These are phyloP conservation scores for Wickerhamomyces queroliae DNA, from an alignment of 805 yeast species.

Conservation along the genomic window DNA sequence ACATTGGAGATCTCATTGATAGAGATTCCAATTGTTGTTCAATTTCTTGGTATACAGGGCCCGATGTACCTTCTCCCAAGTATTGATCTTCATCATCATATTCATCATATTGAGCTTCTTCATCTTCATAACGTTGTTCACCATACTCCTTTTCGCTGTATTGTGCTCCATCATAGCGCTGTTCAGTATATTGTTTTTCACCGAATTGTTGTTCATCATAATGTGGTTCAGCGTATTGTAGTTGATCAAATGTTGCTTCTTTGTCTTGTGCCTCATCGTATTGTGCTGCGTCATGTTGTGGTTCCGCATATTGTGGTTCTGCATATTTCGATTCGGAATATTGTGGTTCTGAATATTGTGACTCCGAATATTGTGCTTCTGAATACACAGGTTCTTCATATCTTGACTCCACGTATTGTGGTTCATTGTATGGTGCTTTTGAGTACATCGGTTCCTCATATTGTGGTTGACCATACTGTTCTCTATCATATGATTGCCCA, in stretches of 20 bases:
- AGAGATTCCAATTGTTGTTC: constrained; percentile 14
- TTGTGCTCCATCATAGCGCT: neutral
- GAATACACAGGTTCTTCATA: too few relatives aligned
- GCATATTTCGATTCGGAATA: neutral
- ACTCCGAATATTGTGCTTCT: too few relatives aligned
- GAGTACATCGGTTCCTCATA: too few relatives aligned
- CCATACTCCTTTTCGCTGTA: neutral
- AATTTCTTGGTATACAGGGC: constrained; percentile 13
- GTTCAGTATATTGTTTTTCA: neutral
- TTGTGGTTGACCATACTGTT: too few relatives aligned
- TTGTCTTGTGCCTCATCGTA: neutral
- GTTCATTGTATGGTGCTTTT: too few relatives aligned
- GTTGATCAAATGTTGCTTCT: too few relatives aligned
- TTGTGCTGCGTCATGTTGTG: neutral
- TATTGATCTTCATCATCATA: neutral
- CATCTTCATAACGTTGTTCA: neutral
- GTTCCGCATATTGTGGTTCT: neutral
- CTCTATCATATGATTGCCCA: too few relatives aligned
- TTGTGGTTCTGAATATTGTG: too few relatives aligned
- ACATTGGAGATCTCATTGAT: constrained; percentile 4
- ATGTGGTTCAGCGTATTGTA: neutral
- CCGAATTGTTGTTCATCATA: too few relatives aligned
- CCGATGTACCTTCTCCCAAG: constrained; percentile 3
- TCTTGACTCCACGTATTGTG: too few relatives aligned
- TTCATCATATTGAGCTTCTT: constrained; percentile 1